Percentiles rank a stretch among this genome's conserved stretches.
These are phyloP conservation scores for Saussurea involucrata DNA, from an alignment of 129 eudicot genomes.

Conservation along the genomic window DNA sequence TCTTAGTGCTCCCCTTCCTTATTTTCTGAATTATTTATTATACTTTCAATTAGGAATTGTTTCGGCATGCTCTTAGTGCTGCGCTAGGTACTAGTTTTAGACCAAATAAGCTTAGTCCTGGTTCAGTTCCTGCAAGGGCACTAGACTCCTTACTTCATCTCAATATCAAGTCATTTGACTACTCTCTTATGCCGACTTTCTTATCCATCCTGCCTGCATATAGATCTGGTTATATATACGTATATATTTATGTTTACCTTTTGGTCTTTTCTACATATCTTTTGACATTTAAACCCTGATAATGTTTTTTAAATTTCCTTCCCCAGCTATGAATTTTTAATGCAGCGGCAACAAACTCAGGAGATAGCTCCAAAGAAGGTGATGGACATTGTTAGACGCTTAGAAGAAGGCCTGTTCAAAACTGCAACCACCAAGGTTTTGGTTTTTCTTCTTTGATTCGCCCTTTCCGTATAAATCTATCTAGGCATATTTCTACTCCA, in stretches of 20 bases:
- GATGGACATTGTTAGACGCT: slow-evolving; percentile 59
- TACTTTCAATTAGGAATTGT: not conserved
- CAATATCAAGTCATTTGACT: not conserved
- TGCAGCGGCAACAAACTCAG: slow-evolving; percentile 43
- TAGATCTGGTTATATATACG: not conserved
- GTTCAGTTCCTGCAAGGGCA: not conserved
- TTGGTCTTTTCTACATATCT: slow-evolving; percentile 2
- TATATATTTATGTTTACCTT: not conserved
- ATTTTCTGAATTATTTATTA: not conserved
- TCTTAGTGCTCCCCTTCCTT: not conserved
- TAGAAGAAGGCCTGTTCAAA: slow-evolving; percentile 79
- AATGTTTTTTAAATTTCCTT: not conserved
- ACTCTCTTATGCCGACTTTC: not conserved
- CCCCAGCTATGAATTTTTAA: slow-evolving; percentile 57
- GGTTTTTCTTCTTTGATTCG: not conserved
- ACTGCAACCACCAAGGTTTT: slow-evolving; percentile 63
- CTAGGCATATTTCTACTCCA: not conserved
- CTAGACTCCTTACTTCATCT: not conserved
- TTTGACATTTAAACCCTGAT: not conserved
- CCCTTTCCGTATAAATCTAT: not conserved
- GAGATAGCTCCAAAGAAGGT: slow-evolving; percentile 47
- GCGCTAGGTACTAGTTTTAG: not conserved
- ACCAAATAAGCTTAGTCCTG: not conserved
- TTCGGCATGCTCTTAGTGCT: not conserved
- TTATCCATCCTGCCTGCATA: not conserved